Evolutionary conservation across 2,329 filamentous ascomycete species (phyloP).

Genomic region (Aspergillus tubingensis): DNA sequence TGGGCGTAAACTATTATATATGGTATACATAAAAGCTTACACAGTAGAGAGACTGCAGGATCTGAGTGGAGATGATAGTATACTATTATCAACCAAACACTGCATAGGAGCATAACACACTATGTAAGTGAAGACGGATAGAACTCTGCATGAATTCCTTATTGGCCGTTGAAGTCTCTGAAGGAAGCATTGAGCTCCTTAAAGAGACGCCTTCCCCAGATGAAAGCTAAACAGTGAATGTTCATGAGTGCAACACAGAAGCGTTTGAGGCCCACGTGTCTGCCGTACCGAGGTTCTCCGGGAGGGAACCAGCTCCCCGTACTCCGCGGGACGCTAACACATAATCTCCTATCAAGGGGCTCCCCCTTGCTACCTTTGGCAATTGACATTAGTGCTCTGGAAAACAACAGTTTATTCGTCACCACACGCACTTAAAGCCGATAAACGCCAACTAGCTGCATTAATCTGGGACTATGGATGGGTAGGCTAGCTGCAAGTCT

Average conservation of each 20-base stretch:
- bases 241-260: background rate
- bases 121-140: too few relatives aligned
- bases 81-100: too few relatives aligned
- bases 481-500: conserved; percentile 23
- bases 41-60: too few relatives aligned
- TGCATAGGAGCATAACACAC: too few relatives aligned
- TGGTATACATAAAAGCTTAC: too few relatives aligned
- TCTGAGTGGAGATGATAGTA: too few relatives aligned
- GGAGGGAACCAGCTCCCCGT: background rate
- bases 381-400: background rate
- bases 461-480: conserved; percentile 30
- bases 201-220: too few relatives aligned
- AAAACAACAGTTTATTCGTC: background rate
- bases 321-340: background rate
- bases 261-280: background rate
- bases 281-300: background rate
- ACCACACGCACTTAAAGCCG: background rate
- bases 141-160: too few relatives aligned
- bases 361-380: background rate
- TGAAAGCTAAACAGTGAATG: too few relatives aligned
- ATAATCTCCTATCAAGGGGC: background rate
- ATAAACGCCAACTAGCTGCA: background rate
- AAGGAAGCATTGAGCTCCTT: too few relatives aligned
- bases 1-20: too few relatives aligned
- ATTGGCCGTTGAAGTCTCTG: too few relatives aligned